phyloP scores from a whole-genome alignment of 2,329 filamentous ascomycete genomes.

The Aspergillus pseudonomiae region DNA sequence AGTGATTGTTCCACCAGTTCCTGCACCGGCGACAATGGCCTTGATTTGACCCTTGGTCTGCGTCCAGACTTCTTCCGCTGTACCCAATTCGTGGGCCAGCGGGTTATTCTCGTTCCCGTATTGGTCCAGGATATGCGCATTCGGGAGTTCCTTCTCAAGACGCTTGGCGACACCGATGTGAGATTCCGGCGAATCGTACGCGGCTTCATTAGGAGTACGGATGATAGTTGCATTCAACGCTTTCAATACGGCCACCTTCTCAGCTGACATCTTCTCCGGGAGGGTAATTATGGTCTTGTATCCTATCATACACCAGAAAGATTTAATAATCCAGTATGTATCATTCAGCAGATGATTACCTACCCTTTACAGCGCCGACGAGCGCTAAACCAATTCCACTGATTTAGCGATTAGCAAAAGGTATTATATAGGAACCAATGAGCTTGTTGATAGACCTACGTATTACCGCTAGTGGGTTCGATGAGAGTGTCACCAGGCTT shows the following conservation, averaged over 20 bases:
- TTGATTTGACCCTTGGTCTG: slow-evolving; percentile 84
- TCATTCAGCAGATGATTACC: slow-evolving; percentile 7
- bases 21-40: slow-evolving; percentile 86
- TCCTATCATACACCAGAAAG: slow-evolving; percentile 41
- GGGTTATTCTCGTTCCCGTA: slow-evolving; percentile 93
- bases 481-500: slow-evolving; percentile 97
- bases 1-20: slow-evolving; percentile 93
- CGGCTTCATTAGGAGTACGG: slow-evolving; percentile 91
- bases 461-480: slow-evolving; percentile 97
- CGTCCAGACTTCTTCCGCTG: slow-evolving; percentile 92
- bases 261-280: slow-evolving; percentile 98
- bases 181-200: slow-evolving; percentile 90
- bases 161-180: slow-evolving; percentile 93
- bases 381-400: slow-evolving; percentile 89
- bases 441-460: slow-evolving; percentile 48
- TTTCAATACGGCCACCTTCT: slow-evolving; percentile 94
- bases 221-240: slow-evolving; percentile 97
- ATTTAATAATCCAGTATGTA: neutral
- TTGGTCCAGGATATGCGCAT: slow-evolving; percentile 95
- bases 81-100: slow-evolving; percentile 88
- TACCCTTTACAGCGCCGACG: slow-evolving; percentile 85
- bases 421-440: neutral
- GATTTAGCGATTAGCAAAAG: neutral
- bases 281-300: slow-evolving; percentile 99
- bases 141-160: slow-evolving; percentile 92